Percentiles rank a stretch among this genome's conserved stretches.
phyloP scores from a whole-genome alignment of 306 rosid species.

The Quercus engelmannii region DNA sequence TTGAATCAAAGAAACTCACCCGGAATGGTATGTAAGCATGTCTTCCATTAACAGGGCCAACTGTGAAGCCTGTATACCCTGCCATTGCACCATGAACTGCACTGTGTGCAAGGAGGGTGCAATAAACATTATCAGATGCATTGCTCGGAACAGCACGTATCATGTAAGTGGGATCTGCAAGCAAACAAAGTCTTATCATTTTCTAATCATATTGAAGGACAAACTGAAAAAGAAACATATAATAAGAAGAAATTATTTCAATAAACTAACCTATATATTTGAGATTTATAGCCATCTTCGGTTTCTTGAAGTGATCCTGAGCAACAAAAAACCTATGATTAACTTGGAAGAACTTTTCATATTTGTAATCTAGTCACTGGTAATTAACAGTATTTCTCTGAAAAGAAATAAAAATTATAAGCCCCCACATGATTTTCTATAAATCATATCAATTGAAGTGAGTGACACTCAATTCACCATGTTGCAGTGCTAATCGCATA shows the following conservation, averaged over 20 bases:
- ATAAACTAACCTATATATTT: constrained; percentile 61
- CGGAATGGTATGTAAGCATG: constrained; percentile 67
- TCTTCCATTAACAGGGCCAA: constrained; percentile 61
- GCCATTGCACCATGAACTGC: constrained; percentile 80
- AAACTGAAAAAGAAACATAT: neutral
- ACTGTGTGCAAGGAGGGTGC: constrained; percentile 75
- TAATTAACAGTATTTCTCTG: neutral
- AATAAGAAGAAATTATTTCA: neutral
- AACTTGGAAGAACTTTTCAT: neutral
- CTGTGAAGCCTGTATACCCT: constrained; percentile 68
- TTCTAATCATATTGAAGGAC: neutral
- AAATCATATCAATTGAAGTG: neutral
- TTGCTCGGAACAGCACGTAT: constrained; percentile 70
- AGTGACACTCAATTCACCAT: too few species aligned
- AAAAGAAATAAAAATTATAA: neutral
- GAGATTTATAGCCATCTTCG: constrained; percentile 41
- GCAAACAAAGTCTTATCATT: constrained; percentile 4
- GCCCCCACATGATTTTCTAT: neutral
- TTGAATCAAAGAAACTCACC: constrained; percentile 34
- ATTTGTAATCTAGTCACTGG: neutral
- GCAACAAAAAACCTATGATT: constrained; percentile 2
- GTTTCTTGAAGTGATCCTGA: constrained; percentile 56
- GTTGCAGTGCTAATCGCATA: neutral
- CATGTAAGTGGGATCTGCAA: constrained; percentile 80
- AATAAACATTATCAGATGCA: constrained; percentile 65